Conservation (phyloP, 345 rosid species). For the Hibiscus tridactylites region DNA sequence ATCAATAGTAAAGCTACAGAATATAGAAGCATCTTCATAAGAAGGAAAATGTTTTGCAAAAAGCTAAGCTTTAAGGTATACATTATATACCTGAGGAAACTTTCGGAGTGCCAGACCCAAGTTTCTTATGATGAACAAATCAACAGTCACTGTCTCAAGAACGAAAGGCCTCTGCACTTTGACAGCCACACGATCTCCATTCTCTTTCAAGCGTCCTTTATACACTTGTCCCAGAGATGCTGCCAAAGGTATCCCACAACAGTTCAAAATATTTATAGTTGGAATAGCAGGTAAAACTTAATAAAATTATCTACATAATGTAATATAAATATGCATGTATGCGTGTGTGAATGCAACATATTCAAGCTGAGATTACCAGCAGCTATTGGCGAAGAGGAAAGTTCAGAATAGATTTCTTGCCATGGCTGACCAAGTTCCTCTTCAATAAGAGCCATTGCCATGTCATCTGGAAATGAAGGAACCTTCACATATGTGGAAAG, state of each 20-base stretch:
- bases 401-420: slow-evolving; percentile 76
- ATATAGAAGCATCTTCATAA: background rate
- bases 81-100: slow-evolving; percentile 77
- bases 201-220: slow-evolving; percentile 81
- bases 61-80: slow-evolving; percentile 1
- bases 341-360: background rate
- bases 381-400: slow-evolving; percentile 91
- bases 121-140: slow-evolving; percentile 73
- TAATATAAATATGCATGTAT: background rate
- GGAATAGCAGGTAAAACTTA: background rate
- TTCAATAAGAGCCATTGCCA: slow-evolving; percentile 89
- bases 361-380: slow-evolving; percentile 49
- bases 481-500: slow-evolving; percentile 53
- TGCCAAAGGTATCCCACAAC: slow-evolving; percentile 27
- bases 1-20: background rate
- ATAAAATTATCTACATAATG: background rate
- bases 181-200: slow-evolving; percentile 89
- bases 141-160: slow-evolving; percentile 94
- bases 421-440: slow-evolving; percentile 96
- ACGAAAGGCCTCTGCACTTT: slow-evolving; percentile 96
- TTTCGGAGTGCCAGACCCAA: slow-evolving; percentile 73
- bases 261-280: slow-evolving; percentile 1
- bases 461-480: slow-evolving; percentile 95
- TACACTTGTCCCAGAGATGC: slow-evolving; percentile 98
- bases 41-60: slow-evolving; percentile 2